Base-by-base conservation (phyloP, 106 monocot species). In the Vanilla planifolia region DNA sequence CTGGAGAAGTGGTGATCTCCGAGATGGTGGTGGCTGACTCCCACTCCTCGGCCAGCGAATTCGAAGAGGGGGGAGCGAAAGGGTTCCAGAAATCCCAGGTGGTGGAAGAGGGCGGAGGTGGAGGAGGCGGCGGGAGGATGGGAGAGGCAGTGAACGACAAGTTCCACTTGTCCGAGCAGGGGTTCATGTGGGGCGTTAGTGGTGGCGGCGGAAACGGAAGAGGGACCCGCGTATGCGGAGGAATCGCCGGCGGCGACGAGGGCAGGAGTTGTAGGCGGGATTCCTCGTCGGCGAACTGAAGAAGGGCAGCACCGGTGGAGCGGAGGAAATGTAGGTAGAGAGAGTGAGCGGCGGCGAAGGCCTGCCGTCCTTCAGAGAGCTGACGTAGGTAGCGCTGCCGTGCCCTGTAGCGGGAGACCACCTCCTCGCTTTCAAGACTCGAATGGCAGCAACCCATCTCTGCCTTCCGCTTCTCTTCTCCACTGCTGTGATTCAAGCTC, bases 1-100 rank as follows among this genome's bases (percentile, higher is more conserved):
- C 47, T 55, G 23, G 73, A 34, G 73, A 61, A 4, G 50, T 40
- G 23, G 59, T 55, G n/a, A 35, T 51, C 23, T 60, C 71, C 13
- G 72, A 67, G 11, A 51, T 67, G 28, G 48, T 67, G 26, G 79
- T 67, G 39, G 77, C 44, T 22, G 50, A 63, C 40, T 83, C 85
- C 86, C 81, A 81, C 26, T 81, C 79, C 36, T 86, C 93, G 17
- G 77, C 70, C 6, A 68, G 61, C 1, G 42, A 71, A 8, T 27
- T 7, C 20, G 48, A 27, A 0, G 61, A 61, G 10, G 57, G n/a
- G 73, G 55, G 59, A 13, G 52, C 47, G 59, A 90, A 96, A 0
- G 86, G 86, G 78, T 96, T 86, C 95, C 90, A 90, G 43, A 90
- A 96, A 28, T 96, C 86, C 95, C 90, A 95, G 39, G 77, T 64